Evolutionary conservation across 2,329 filamentous ascomycete species (phyloP).

Genomic region (Cladophialophora yegresii): DNA sequence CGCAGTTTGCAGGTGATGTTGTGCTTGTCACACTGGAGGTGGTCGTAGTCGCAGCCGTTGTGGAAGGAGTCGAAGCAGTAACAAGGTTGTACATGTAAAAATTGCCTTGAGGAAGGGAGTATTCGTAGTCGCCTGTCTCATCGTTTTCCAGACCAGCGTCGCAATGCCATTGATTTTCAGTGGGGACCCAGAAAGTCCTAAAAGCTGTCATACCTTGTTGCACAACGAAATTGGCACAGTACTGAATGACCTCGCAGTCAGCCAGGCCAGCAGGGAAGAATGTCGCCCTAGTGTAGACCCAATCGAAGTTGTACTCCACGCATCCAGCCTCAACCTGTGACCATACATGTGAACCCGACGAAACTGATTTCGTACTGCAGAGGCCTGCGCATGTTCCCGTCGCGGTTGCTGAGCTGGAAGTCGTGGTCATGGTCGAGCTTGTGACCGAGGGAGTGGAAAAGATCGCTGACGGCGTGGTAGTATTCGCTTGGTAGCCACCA

Average conservation of each 20-base stretch:
- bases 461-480: not conserved
- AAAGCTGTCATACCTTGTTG: slow-evolving; percentile 7
- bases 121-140: not conserved
- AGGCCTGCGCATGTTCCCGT: not conserved
- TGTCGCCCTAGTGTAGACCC: not conserved
- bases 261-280: not conserved
- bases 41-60: not conserved
- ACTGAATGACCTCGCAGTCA: slow-evolving; percentile 3
- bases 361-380: slow-evolving; percentile 1
- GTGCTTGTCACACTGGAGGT: not conserved
- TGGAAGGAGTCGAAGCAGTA: not conserved
- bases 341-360: slow-evolving; percentile 5
- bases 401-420: not conserved
- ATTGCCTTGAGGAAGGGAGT: not conserved
- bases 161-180: slow-evolving; percentile 2
- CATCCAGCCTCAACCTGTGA: slow-evolving; percentile 1
- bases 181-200: not conserved
- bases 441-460: not conserved
- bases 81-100: not conserved
- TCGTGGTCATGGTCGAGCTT: slow-evolving; percentile 9
- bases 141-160: not conserved
- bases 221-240: not conserved
- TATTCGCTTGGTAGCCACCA: not conserved
- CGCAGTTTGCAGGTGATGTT: slow-evolving; percentile 7
- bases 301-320: not conserved